Evolutionary conservation across 805 yeast species (phyloP).

Genomic region (Yarrowia hollandica): DNA sequence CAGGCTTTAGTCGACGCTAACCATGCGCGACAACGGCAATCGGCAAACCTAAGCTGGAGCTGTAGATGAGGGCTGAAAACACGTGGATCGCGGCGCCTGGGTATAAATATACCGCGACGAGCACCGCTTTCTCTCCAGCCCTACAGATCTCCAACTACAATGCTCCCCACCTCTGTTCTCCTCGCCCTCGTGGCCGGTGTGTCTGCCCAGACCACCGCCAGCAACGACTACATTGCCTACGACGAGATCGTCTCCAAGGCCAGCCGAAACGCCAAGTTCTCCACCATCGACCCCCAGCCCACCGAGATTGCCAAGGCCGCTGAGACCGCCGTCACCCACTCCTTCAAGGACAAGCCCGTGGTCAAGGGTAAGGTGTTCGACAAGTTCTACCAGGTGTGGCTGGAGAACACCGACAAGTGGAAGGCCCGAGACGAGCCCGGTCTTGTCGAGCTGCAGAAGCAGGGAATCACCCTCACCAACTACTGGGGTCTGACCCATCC

Average conservation of each 20-base stretch:
- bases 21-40: not conserved
- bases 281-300: conserved; percentile 39
- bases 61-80: not conserved
- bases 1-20: not conserved
- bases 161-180: not conserved
- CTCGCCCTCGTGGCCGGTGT: conserved; percentile 16
- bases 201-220: conserved; percentile 26
- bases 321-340: conserved; percentile 40
- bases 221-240: conserved; percentile 22
- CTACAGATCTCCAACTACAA: no score
- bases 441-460: conserved; percentile 46
- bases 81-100: conserved; percentile 16
- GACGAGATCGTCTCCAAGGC: conserved; percentile 17
- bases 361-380: conserved; percentile 48
- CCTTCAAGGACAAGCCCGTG: conserved; percentile 39
- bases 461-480: conserved; percentile 52
- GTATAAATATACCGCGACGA: no score
- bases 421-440: conserved; percentile 51
- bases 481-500: conserved; percentile 56
- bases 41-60: not conserved
- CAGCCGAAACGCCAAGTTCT: conserved; percentile 1
- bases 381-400: conserved; percentile 49
- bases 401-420: conserved; percentile 54
- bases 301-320: conserved; percentile 41
- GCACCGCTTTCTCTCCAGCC: no score